Conservation (phyloP, 768 basidiomycete species). For the Rhodotorula graminis region DNA sequence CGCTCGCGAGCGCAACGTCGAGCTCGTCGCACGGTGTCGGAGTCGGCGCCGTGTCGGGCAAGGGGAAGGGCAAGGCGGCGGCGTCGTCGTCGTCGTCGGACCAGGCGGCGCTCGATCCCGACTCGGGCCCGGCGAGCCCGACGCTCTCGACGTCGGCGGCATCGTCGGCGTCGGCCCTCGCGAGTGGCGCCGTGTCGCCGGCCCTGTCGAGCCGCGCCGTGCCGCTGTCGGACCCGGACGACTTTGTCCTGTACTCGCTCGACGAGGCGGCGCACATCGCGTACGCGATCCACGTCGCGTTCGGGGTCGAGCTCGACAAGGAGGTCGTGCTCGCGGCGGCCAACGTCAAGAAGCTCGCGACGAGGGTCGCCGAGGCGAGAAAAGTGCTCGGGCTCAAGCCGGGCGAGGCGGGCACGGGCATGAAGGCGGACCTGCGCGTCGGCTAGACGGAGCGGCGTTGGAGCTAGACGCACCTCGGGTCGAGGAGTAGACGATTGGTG, state of each 20-base stretch:
- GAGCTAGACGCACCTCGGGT: too few relatives aligned
- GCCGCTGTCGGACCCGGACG: constrained; percentile 65
- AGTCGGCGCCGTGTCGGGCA: too few relatives aligned
- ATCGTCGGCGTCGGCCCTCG: constrained; percentile 31
- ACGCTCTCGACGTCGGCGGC: too few relatives aligned
- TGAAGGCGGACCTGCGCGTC: constrained; percentile 22
- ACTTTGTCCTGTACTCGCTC: constrained; percentile 91
- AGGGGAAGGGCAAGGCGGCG: constrained; percentile 23
- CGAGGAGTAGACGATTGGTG: not conserved
- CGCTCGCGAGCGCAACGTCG: not conserved
- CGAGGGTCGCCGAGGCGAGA: constrained; percentile 61
- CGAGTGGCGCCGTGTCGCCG: not conserved
- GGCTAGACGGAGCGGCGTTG: not conserved
- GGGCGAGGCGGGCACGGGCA: not conserved
- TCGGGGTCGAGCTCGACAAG: constrained; percentile 78
- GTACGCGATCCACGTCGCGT: constrained; percentile 68
- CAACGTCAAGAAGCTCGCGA: constrained; percentile 76
- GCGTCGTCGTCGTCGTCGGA: too few relatives aligned
- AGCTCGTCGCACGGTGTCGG: too few relatives aligned
- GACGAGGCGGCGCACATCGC: constrained; percentile 85
- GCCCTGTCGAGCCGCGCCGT: not conserved
- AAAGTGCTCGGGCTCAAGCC: constrained; percentile 11
- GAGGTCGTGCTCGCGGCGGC: constrained; percentile 93
- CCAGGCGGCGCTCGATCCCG: too few relatives aligned
- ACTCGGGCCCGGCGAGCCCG: not conserved